Conservation (phyloP, 2,329 filamentous ascomycete species). For the Cyphellophora attinorum region DNA sequence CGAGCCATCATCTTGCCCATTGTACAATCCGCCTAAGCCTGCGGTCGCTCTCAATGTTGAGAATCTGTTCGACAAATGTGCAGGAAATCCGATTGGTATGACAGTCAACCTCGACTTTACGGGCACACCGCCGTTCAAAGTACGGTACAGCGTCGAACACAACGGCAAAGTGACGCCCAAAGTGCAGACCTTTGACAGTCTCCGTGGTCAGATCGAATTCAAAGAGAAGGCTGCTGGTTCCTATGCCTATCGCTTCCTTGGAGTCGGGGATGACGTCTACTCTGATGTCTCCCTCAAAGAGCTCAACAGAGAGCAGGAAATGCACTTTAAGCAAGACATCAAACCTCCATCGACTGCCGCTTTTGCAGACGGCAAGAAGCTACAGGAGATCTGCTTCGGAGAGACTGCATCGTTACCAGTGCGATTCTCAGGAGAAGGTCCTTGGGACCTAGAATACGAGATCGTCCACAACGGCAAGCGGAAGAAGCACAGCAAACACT, state of each 20-base stretch:
- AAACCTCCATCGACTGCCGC: conserved; percentile 80
- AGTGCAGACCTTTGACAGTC: conserved; percentile 52
- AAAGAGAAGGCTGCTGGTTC: conserved; percentile 71
- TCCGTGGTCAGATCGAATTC: conserved; percentile 76
- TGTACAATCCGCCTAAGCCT: conserved; percentile 86
- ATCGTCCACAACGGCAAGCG: conserved; percentile 82
- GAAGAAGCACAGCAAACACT: conserved; percentile 56
- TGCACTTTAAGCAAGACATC: conserved; percentile 74
- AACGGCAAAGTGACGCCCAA: conserved; percentile 44
- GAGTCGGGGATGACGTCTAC: conserved; percentile 77
- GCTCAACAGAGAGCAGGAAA: conserved; percentile 41
- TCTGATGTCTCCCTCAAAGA: conserved; percentile 48
- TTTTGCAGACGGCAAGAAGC: conserved; percentile 49
- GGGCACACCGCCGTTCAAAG: conserved; percentile 82
- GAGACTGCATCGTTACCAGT: conserved; percentile 68
- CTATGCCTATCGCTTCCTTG: conserved; percentile 77
- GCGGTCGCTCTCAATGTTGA: conserved; percentile 63
- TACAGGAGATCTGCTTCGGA: conserved; percentile 69
- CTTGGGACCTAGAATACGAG: conserved; percentile 88
- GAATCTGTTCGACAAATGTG: conserved; percentile 88
- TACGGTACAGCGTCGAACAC: conserved; percentile 65
- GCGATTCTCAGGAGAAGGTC: conserved; percentile 67
- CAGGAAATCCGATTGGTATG: conserved; percentile 84
- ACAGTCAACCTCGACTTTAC: conserved; percentile 81
- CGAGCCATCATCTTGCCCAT: conserved; percentile 85